Evolutionary conservation across 108 stramenopile species (phyloP), one percentile per base, ranked within the genome.

Genomic region (Cyclostephanos tholiformis): DNA sequence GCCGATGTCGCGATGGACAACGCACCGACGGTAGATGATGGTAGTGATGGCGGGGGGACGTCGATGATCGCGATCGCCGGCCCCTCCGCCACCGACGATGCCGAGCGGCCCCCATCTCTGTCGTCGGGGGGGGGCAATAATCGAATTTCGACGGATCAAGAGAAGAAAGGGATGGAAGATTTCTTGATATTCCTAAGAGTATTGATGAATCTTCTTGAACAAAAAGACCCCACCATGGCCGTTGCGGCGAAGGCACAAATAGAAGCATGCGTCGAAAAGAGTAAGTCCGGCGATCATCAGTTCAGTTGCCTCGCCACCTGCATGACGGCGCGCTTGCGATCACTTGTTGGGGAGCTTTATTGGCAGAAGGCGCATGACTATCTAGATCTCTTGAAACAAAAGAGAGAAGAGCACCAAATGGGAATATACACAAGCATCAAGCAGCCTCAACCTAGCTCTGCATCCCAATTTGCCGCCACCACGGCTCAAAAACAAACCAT

Each of bases 291-390:
- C 27, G 83, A 84, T 63, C 84, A 63, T 0, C 86, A 79, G 41
- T 91, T 82, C 68, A 71, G 80, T 57, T 74, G 67, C 63, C 81
- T 91, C 41, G 88, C 87, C 14, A 63, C 67, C 1, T 68, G 76
- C 35, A 88, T 91, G 86, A 71, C 74, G 64, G 22, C 23, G 1
- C 82, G 76, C 25, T 68, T 91, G 29, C 79, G 72, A 29, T 60
- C 67, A 32, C 65, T 83, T 23, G 90, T 91, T 22, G 86, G 85
- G 36, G 85, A 86, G 17, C 13, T 63, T 8, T 87, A 88, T 67
- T 91, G 90, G 90, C 79, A 81, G 48, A 79, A 80, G 66, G 88
- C 87, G 0, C 68, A 86, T 43, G 72, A 68, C 0, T 86, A 86
- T 38, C 30, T 83, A 65, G 55, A 71, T 9, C 84, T 86, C 71